Conservation (phyloP, 2,329 filamentous ascomycete species). For the Colletotrichum sp. region DNA sequence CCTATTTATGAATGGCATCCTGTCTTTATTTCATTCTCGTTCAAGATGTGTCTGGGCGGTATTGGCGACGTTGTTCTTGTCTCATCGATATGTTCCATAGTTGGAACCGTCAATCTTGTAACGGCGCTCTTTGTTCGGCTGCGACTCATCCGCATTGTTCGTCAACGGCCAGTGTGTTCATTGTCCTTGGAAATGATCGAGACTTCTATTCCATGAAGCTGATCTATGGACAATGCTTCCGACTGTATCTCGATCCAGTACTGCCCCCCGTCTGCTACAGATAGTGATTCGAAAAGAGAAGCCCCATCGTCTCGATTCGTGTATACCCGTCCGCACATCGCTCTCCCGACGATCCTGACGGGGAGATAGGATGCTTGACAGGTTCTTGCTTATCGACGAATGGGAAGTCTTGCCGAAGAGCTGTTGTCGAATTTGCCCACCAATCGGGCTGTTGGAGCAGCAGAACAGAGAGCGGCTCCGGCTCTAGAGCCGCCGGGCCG, state of each 20-base stretch:
- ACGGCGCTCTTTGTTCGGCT: neutral
- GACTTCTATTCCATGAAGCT: neutral
- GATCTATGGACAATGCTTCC: neutral
- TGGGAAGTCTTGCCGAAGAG: neutral
- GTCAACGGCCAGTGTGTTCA: neutral
- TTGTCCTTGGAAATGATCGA: neutral
- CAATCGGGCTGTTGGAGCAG: neutral
- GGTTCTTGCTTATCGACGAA: neutral
- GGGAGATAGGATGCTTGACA: neutral
- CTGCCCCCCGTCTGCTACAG: neutral
- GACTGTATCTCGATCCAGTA: neutral
- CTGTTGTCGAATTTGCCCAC: neutral
- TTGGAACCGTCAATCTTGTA: neutral
- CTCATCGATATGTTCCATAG: neutral
- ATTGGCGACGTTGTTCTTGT: neutral
- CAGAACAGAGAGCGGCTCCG: neutral
- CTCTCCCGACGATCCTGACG: neutral
- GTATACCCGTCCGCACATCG: neutral
- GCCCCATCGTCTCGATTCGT: neutral
- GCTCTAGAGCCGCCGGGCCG: slow-evolving; percentile 9
- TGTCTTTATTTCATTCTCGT: neutral
- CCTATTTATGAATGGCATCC: neutral
- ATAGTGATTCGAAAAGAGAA: neutral
- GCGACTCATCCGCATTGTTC: neutral
- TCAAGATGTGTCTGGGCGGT: neutral